Conservation (phyloP, 176 grass and related monocot species). For the Hsuehochloa calcarea region DNA sequence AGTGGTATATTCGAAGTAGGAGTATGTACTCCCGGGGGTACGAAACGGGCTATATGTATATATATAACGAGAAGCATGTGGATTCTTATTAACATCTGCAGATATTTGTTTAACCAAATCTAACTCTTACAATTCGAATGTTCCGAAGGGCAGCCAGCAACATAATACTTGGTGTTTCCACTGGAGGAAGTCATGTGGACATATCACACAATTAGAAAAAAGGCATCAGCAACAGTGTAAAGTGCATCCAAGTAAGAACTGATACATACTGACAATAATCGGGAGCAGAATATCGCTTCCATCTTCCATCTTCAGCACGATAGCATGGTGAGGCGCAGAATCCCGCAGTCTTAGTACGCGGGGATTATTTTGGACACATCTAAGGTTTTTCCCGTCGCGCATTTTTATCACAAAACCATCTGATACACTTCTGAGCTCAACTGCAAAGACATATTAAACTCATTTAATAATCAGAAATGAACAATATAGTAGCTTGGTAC, state of each 20-base stretch:
- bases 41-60: too few species aligned
- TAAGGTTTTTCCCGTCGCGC: conserved; percentile 75
- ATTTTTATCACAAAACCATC: conserved; percentile 90
- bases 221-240: neutral
- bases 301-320: conserved; percentile 97
- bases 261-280: conserved; percentile 84
- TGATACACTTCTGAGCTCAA: conserved; percentile 78
- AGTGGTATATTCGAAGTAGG: too few species aligned
- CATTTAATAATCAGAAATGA: neutral
- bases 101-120: conserved; percentile 6
- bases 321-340: conserved; percentile 75
- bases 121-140: conserved; percentile 66
- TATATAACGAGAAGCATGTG: conserved; percentile 4
- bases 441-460: conserved; percentile 40
- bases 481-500: neutral
- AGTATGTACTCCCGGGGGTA: too few species aligned
- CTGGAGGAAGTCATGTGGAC: conserved; percentile 43
- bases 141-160: conserved; percentile 82
- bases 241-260: neutral
- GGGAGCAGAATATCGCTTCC: conserved; percentile 87
- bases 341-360: conserved; percentile 67
- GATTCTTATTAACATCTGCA: conserved; percentile 19
- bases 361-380: conserved; percentile 77
- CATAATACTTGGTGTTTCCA: conserved; percentile 90
- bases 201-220: conserved; percentile 12